A percentile compares a stretch with the other conserved stretches of the same genome.
Evolutionary conservation across 1,284 basidiomycete species (phyloP).

Genomic region (Cryptococcus floricola): DNA sequence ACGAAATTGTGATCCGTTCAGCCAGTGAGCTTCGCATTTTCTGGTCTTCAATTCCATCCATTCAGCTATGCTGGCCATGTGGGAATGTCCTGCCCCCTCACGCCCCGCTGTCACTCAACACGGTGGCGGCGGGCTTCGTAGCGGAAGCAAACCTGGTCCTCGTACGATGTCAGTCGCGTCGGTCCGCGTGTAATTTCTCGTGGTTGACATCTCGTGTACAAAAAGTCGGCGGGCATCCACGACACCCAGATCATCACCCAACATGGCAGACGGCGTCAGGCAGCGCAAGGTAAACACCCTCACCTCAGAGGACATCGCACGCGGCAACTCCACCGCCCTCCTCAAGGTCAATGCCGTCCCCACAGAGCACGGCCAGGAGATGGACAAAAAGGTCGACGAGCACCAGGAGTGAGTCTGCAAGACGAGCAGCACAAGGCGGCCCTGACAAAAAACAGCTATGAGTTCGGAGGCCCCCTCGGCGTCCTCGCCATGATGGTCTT

Average conservation of each 20-base stretch:
- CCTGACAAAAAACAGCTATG: slow-evolving; percentile 59
- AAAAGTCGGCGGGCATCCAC: background rate
- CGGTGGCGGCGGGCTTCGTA: no score
- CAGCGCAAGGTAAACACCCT: slow-evolving; percentile 4
- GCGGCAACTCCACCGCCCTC: slow-evolving; percentile 25
- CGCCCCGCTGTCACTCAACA: no score
- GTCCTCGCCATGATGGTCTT: slow-evolving; percentile 90
- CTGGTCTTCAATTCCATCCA: no score
- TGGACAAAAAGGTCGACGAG: slow-evolving; percentile 68
- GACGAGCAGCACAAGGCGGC: background rate
- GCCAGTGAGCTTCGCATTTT: no score
- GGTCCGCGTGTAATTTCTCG: background rate
- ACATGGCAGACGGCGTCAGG: slow-evolving; percentile 1
- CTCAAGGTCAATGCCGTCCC: slow-evolving; percentile 33
- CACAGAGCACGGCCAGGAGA: slow-evolving; percentile 64
- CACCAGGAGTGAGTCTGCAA: slow-evolving; percentile 61
- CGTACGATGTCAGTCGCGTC: no score
- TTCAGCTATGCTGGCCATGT: no score
- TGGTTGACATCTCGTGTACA: background rate
- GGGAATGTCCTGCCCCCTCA: no score
- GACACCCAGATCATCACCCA: background rate
- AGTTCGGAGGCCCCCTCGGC: slow-evolving; percentile 93
- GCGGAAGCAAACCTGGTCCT: no score
- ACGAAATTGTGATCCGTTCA: no score
- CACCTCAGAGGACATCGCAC: slow-evolving; percentile 24